phyloP scores from a whole-genome alignment of 2,329 filamentous ascomycete species.

The Colletotrichum kahawae region DNA sequence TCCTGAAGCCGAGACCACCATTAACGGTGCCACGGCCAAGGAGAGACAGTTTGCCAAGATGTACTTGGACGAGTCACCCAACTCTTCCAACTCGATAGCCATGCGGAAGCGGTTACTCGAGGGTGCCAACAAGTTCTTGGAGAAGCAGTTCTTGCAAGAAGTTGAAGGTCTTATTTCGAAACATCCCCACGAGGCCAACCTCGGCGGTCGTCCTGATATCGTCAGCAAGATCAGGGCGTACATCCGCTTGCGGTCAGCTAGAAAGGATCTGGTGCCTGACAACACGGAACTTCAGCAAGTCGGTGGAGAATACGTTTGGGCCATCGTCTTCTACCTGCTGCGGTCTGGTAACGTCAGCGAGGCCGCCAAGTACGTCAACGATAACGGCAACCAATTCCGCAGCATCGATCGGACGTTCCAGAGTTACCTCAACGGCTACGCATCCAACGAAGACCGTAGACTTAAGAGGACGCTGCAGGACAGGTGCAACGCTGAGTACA shows the following conservation, averaged over 20 bases:
- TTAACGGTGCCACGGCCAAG: constrained; percentile 68
- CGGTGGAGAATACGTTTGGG: constrained; percentile 88
- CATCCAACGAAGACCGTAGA: constrained; percentile 75
- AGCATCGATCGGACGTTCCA: constrained; percentile 91
- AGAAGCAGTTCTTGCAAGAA: constrained; percentile 79
- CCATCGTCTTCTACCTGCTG: constrained; percentile 89
- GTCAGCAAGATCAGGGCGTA: constrained; percentile 93
- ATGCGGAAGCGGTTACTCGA: constrained; percentile 81
- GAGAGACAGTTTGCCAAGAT: constrained; percentile 78
- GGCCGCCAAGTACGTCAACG: constrained; percentile 84
- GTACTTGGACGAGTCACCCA: constrained; percentile 77
- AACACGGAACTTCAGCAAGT: constrained; percentile 81
- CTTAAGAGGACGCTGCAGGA: constrained; percentile 82
- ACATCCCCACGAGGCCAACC: constrained; percentile 85
- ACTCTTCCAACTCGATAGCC: constrained; percentile 65
- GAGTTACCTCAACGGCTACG: constrained; percentile 85
- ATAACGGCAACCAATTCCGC: constrained; percentile 80
- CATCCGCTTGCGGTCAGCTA: constrained; percentile 77
- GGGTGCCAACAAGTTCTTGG: constrained; percentile 80
- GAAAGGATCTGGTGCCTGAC: constrained; percentile 85
- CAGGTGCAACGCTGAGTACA: constrained; percentile 89
- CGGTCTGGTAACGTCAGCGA: constrained; percentile 84
- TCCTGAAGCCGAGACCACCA: constrained; percentile 59
- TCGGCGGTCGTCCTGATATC: constrained; percentile 87
- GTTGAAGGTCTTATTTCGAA: constrained; percentile 80